Base-by-base conservation (phyloP, 2,329 filamentous ascomycete genomes). In the Aspergillus aculeatus region DNA sequence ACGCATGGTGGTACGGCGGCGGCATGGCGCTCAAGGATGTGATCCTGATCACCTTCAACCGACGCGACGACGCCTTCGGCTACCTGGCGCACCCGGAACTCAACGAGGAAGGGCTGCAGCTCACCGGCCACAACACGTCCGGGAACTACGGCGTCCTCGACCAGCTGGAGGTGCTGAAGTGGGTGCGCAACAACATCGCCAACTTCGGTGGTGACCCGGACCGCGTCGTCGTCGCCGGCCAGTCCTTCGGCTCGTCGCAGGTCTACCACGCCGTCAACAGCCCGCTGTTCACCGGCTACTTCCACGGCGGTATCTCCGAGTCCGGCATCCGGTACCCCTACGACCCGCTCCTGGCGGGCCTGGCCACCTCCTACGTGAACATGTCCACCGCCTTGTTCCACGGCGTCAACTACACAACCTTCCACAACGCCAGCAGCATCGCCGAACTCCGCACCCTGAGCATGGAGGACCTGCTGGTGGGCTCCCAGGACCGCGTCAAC, bases 161-260 rank as follows among this genome's bases (percentile, higher is more conserved):
- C 62, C 83, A 85, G 66, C 73, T 82, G n/a, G 74, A 83, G n/a
- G 66, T 67, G n/a, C 73, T 86, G 2, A 75, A 85, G 66, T 86
- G 84, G 83, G 76, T 85, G 3, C 78, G 82, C 59, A 67, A 78
- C 51, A 73, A 83, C 64, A 83, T 84, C 60, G 71, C 79, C 66
- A 67, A 75, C 16, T 85, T 85, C 59, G 83, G 83, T 44, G 83
- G 83, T 47, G 80, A 84, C 67, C 73, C 78, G 3, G 72, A 76
- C 21, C 74, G 77, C 6, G 78, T 84, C 24, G 82, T 80, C 1
- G 74, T 84, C 14, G 64, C 63, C 10, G 69, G 69, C 0, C 67
- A 71, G 51, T 69, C 67, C 16, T 66, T 67, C n/a, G 71, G 72
- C 10, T 74, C 72, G 9, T 70, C 70, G 2, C 68, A 68, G 48